A percentile compares a stretch with the other conserved stretches of the same genome.
Evolutionary conservation across 2,329 filamentous ascomycete species (phyloP).

Genomic region (Venturia effusa): DNA sequence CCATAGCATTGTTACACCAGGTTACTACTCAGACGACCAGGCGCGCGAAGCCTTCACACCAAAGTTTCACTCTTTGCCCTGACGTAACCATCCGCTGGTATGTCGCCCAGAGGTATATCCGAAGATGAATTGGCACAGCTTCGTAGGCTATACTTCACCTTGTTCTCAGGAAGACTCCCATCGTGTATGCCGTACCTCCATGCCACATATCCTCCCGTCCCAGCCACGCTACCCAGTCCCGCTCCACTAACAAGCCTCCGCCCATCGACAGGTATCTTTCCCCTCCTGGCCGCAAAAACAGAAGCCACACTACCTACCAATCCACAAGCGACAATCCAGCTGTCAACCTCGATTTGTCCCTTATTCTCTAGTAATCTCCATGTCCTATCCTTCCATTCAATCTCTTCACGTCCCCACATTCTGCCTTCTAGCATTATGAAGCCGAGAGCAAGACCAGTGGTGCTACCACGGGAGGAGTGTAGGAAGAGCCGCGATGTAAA

Average conservation of each 20-base stretch:
- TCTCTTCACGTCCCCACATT: conserved; percentile 46
- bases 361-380: conserved; percentile 50
- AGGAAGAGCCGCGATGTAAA: conserved; percentile 28
- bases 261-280: conserved; percentile 21
- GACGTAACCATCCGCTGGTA: not conserved
- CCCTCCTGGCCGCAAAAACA: conserved; percentile 21
- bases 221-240: conserved; percentile 39
- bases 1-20: too few species aligned
- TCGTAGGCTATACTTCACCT: not conserved
- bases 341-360: conserved; percentile 47
- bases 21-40: too few species aligned
- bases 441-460: conserved; percentile 35
- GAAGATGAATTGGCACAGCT: not conserved
- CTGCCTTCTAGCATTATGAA: conserved; percentile 33
- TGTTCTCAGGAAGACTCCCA: conserved; percentile 16
- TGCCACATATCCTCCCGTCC: conserved; percentile 37
- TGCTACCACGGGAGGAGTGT: conserved; percentile 34
- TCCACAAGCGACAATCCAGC: conserved; percentile 41
- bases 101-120: not conserved
- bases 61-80: not conserved
- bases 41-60: not conserved
- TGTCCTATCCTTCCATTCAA: conserved; percentile 54
- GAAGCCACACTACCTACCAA: conserved; percentile 24
- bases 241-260: conserved; percentile 33
- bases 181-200: conserved; percentile 43